These are phyloP conservation scores for Chlorella vulgaris DNA, from an alignment of 139 green algal species.

Conservation along the genomic window DNA sequence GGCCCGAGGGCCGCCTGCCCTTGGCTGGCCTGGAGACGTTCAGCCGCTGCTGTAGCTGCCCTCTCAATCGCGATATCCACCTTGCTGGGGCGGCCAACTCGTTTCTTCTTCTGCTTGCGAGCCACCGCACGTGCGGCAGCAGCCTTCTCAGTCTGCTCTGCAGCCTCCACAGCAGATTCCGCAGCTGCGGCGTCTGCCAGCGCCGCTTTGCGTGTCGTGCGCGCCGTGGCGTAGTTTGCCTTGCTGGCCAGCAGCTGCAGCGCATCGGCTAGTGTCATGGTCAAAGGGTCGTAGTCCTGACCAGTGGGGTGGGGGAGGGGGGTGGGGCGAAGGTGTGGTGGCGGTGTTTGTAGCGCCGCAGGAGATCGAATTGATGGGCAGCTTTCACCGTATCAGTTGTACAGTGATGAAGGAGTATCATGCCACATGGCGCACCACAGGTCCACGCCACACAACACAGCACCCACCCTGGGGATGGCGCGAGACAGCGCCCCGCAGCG, in stretches of 20 bases:
- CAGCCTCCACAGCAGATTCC: too few species aligned
- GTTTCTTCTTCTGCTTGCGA: too few species aligned
- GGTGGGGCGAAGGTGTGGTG: neutral
- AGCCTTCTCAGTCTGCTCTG: too few species aligned
- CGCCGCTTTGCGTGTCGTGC: neutral
- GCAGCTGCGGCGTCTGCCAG: too few species aligned
- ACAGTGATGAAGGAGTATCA: too few species aligned
- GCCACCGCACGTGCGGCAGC: too few species aligned
- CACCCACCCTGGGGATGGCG: slow-evolving; percentile 31
- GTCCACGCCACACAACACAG: too few species aligned
- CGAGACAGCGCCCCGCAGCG: slow-evolving; percentile 9
- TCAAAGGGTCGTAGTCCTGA: slow-evolving; percentile 11
- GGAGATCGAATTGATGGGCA: neutral
- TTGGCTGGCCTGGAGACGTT: neutral
- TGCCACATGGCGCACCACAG: too few species aligned
- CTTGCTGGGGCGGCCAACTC: too few species aligned
- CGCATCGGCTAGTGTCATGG: slow-evolving; percentile 33
- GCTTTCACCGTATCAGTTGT: too few species aligned
- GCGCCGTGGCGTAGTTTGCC: neutral
- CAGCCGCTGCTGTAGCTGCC: too few species aligned
- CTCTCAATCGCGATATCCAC: too few species aligned
- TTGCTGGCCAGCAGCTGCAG: slow-evolving; percentile 42
- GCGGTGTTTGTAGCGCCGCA: neutral
- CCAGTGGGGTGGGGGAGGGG: neutral
- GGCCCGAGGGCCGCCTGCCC: neutral